These are phyloP conservation scores for Hordeum pubiflorum DNA, from an alignment of 202 grass and related monocot genomes.

Conservation along the genomic window DNA sequence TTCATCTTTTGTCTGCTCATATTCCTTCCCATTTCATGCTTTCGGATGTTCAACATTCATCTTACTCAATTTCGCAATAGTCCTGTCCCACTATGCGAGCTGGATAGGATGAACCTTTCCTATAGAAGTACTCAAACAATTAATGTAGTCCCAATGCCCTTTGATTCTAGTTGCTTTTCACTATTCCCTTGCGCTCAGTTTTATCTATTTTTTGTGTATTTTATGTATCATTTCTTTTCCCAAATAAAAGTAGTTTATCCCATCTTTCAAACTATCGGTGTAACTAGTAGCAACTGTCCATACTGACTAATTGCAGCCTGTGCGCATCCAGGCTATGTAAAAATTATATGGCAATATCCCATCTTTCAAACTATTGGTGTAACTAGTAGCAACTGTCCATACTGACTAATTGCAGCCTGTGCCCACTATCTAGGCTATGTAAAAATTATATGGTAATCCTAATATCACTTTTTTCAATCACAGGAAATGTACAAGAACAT, in stretches of 20 bases:
- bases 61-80: conserved; percentile 6
- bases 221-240: neutral
- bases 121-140: neutral
- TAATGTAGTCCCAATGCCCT: neutral
- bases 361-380: neutral
- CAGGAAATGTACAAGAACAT: conserved; percentile 89
- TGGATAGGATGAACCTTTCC: conserved; percentile 7
- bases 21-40: neutral
- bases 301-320: neutral
- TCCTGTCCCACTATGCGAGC: neutral
- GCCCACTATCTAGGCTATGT: neutral
- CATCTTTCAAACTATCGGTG: conserved; percentile 1
- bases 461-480: conserved; percentile 20
- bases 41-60: neutral
- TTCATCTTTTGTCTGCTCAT: neutral
- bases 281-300: neutral
- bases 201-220: conserved; percentile 1
- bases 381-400: conserved; percentile 1
- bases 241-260: neutral
- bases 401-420: neutral
- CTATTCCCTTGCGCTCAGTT: neutral
- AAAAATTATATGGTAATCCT: neutral
- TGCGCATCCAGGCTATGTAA: neutral
- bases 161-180: neutral
- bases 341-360: neutral